Evolutionary conservation across 768 basidiomycete genomes (phyloP).

Genomic region (Naganishia antarctica): DNA sequence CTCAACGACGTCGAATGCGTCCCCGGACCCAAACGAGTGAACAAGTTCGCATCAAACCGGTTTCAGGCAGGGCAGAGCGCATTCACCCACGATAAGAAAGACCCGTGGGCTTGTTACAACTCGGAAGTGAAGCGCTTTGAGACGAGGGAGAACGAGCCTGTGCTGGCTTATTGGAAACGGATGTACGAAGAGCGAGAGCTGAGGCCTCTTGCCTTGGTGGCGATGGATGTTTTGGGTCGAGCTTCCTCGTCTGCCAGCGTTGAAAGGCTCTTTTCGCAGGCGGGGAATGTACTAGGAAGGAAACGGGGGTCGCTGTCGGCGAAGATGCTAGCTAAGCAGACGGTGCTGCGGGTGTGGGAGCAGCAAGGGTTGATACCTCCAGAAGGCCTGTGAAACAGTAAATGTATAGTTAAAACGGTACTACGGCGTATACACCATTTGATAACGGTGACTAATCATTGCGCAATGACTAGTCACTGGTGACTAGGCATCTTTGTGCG

Average conservation of each 20-base stretch:
- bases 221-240: neutral
- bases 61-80: neutral
- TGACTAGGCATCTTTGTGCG: no score
- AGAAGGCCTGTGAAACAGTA: neutral
- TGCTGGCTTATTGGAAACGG: neutral
- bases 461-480: neutral
- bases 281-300: neutral
- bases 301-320: neutral
- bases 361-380: neutral
- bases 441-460: no score
- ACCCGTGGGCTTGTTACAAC: constrained; percentile 5
- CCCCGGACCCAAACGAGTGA: neutral
- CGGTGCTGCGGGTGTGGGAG: neutral
- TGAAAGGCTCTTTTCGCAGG: neutral
- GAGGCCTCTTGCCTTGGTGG: neutral
- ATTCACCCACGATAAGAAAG: neutral
- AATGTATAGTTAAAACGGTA: constrained; percentile 1
- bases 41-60: neutral
- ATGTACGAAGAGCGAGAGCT: neutral
- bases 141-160: neutral
- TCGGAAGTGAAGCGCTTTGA: neutral
- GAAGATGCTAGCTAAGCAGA: neutral
- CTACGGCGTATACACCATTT: no score
- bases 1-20: neutral
- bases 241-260: neutral